Evolutionary conservation across 345 rosid genomes (phyloP).

Genomic region (Bruguiera parviflora): DNA sequence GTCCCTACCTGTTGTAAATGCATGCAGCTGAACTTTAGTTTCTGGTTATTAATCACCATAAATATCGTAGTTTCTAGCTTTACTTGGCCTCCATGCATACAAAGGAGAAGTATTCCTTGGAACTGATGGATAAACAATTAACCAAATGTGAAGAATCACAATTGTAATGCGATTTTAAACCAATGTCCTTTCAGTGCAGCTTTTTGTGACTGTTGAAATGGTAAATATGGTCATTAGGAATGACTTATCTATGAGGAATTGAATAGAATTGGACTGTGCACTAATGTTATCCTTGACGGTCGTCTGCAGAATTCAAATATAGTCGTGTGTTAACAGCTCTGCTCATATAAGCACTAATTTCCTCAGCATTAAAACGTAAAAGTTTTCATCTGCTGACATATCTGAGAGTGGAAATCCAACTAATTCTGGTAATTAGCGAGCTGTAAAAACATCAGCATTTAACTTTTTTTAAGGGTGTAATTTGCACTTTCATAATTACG

Average conservation of each 20-base stretch:
- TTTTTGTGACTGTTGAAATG: too few species aligned
- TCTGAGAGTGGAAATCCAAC: too few species aligned
- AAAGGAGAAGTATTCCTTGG: slow-evolving; percentile 10
- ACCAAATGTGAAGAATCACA: neutral
- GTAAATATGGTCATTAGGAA: too few species aligned
- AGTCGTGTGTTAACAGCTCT: too few species aligned
- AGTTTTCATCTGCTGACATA: too few species aligned
- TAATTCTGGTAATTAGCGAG: too few species aligned
- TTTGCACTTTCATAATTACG: neutral
- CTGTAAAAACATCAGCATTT: too few species aligned
- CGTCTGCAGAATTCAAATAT: neutral
- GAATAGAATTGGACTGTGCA: too few species aligned
- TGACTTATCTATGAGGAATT: too few species aligned
- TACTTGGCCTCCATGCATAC: neutral
- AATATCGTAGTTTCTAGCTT: neutral
- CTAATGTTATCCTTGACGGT: slow-evolving; percentile 32
- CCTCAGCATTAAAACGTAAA: slow-evolving; percentile 18
- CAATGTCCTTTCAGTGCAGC: neutral
- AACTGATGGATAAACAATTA: neutral
- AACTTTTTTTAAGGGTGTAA: neutral
- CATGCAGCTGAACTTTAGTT: neutral
- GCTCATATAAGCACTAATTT: neutral
- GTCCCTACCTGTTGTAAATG: neutral
- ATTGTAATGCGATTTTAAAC: neutral
- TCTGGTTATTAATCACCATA: neutral